phyloP scores from a whole-genome alignment of 768 basidiomycete genomes.

The Lactarius psammicola region DNA sequence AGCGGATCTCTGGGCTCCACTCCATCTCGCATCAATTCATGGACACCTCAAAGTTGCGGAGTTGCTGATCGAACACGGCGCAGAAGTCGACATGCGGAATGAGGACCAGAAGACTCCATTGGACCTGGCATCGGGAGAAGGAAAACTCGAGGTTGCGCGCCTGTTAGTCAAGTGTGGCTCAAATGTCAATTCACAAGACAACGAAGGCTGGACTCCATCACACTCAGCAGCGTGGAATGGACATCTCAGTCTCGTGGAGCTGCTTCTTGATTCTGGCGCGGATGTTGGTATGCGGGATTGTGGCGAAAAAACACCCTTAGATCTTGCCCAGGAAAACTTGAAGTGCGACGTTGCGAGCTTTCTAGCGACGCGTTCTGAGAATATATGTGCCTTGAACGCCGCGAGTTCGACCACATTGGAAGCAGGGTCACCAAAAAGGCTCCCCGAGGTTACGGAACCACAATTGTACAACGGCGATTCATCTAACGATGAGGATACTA shows the following conservation, averaged over 20 bases:
- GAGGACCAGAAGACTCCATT: not conserved
- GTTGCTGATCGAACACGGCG: not conserved
- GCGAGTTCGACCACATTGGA: not conserved
- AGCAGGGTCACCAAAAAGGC: not conserved
- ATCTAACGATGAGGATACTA: not conserved
- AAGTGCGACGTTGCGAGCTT: not conserved
- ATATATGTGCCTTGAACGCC: not conserved
- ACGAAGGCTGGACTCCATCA: not conserved
- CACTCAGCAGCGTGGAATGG: not conserved
- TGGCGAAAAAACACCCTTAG: not conserved
- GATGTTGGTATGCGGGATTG: not conserved
- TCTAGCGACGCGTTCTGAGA: not conserved
- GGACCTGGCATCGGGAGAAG: not conserved
- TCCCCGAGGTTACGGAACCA: not conserved
- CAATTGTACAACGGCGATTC: not conserved
- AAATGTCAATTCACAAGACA: not conserved
- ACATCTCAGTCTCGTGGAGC: not conserved
- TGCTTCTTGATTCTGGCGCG: not conserved
- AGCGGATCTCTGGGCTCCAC: not conserved
- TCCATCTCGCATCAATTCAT: not conserved
- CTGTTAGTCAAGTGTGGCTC: not conserved
- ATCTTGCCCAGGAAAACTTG: not conserved
- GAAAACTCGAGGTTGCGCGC: not conserved
- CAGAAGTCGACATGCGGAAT: not conserved
- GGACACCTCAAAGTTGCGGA: not conserved